Base-by-base conservation (phyloP, 2,329 filamentous ascomycete species). In the Penicillium paneum region DNA sequence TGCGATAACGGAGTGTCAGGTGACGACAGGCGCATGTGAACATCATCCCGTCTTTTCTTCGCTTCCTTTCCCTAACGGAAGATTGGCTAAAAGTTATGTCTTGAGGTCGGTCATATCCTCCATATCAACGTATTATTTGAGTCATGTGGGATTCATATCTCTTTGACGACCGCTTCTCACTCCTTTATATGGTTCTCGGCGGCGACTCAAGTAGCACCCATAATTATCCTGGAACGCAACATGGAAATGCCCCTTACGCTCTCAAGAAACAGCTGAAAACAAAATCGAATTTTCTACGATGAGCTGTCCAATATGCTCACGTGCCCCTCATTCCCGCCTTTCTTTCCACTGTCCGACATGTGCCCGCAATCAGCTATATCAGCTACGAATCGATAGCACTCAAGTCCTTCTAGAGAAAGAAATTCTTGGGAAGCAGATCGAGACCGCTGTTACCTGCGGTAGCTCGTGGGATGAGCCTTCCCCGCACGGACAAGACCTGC, bases 321-420 rank as follows among this genome's bases (percentile, higher is more conserved):
- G 75, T 76, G 78, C 71, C 78, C 82, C 66, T 70, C 75, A 66
- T 77, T 71, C 78, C 81, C 81, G 77, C 66, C 72, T 85, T 51
- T 83, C 83, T 12, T 88, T 89, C 64, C 77, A 89, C 64, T 91
- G 88, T 69, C 77, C 82, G 26, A 82, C 87, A 44, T 89, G 90
- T 74, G 86, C 85, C 43, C 82, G 87, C 48, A 90, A 87, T 64
- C 75, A 76, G 48, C 77, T 90, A 29, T 91, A 91, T 69, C 81
- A 83, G 34, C 73, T 78, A 24, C 85, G 88, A 43, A 69, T 90
- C 56, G 81, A 83, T 57, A 79, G 83, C 61, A 79, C 84, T 49
- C 77, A 77, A 54, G 71, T 82, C 32, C 76, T 90, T 48, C 75
- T 90, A 11, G 83, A 88, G 65, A 87, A 82, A 60, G 86, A 89